phyloP scores from a whole-genome alignment of 208 protist genomes.

The Acanthamoeba lenticulata region DNA sequence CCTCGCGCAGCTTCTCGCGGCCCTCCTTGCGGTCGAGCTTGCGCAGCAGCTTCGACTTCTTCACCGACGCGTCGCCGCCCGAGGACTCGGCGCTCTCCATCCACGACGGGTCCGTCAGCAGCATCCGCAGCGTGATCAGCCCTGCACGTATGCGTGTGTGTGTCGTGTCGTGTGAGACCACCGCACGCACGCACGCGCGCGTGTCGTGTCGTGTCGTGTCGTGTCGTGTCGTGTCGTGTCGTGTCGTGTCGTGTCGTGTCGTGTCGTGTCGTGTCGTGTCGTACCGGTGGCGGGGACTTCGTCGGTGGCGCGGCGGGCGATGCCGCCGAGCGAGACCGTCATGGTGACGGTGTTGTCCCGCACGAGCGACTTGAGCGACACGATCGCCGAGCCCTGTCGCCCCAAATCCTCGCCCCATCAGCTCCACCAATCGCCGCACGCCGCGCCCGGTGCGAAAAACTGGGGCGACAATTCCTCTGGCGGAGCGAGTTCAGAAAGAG shows the following conservation, averaged over 20 bases:
- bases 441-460: background rate
- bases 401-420: too few species aligned
- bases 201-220: background rate
- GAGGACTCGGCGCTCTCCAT: background rate
- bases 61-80: background rate
- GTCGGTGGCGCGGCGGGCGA: background rate
- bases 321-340: background rate
- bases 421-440: background rate
- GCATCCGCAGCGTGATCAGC: background rate
- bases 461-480: background rate
- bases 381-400: slow-evolving; percentile 36
- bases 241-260: background rate
- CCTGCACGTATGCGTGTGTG: background rate
- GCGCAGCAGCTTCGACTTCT: background rate
- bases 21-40: slow-evolving; percentile 17
- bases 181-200: background rate
- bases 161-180: background rate
- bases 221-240: too few species aligned
- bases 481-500: background rate
- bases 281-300: slow-evolving; percentile 40
- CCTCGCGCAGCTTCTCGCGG: background rate
- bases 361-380: background rate
- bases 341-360: background rate
- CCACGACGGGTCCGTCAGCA: background rate
- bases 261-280: too few species aligned